Conservation (phyloP, 1,284 basidiomycete species). For the Bondarzewia mesenterica region DNA sequence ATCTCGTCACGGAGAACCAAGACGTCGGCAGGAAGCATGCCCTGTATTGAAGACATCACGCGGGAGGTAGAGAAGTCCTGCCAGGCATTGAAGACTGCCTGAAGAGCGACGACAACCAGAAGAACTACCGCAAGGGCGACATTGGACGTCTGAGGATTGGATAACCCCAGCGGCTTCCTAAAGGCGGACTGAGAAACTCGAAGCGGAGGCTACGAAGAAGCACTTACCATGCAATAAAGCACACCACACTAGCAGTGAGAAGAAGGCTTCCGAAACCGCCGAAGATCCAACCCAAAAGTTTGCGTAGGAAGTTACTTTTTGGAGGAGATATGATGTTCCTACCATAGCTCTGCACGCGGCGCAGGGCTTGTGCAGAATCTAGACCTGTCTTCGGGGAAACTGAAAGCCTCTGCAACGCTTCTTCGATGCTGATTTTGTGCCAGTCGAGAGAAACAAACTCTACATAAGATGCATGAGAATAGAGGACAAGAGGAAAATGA, state of each 20-base stretch:
- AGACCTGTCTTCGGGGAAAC: constrained; percentile 39
- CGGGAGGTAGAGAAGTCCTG: constrained; percentile 38
- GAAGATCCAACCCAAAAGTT: constrained; percentile 37
- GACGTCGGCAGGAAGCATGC: constrained; percentile 42
- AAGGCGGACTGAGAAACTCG: constrained; percentile 1
- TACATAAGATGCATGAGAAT: constrained; percentile 10
- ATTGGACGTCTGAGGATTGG: constrained; percentile 36
- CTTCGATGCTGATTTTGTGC: constrained; percentile 38
- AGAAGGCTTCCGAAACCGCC: constrained; percentile 52
- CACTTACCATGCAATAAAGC: constrained; percentile 36
- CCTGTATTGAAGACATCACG: constrained; percentile 44
- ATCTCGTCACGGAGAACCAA: constrained; percentile 36
- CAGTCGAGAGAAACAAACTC: constrained; percentile 40
- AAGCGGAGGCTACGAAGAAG: constrained; percentile 7
- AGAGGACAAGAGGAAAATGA: not conserved
- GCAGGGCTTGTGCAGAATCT: constrained; percentile 38
- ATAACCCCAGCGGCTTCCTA: constrained; percentile 45
- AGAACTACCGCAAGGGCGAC: constrained; percentile 42
- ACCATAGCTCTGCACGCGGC: constrained; percentile 37
- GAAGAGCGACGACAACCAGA: constrained; percentile 32
- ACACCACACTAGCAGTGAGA: constrained; percentile 38
- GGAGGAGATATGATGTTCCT: constrained; percentile 40
- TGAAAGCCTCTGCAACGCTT: constrained; percentile 40
- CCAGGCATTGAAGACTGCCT: constrained; percentile 38
- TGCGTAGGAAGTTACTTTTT: constrained; percentile 30